Evolutionary conservation across 495 filamentous ascomycete species (phyloP).

Genomic region (Penicillium waksmanii): DNA sequence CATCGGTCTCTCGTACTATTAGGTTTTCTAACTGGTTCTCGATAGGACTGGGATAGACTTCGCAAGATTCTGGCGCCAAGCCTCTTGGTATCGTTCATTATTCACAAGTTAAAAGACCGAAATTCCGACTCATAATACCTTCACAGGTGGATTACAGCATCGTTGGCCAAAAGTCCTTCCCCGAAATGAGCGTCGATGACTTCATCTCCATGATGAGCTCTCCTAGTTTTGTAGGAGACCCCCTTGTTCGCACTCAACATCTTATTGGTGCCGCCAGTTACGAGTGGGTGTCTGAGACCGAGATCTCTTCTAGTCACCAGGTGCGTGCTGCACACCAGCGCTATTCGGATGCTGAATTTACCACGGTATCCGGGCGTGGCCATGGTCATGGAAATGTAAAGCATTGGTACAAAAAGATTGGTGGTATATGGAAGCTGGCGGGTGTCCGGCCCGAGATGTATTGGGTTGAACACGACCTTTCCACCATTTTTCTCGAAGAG

Average conservation of each 20-base stretch:
- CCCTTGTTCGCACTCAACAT: conserved; percentile 38
- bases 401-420: conserved; percentile 12
- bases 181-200: conserved; percentile 28
- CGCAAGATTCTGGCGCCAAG: conserved; percentile 67
- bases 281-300: conserved; percentile 27
- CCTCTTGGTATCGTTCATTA: conserved; percentile 50
- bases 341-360: conserved; percentile 58
- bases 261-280: conserved; percentile 37
- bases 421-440: conserved; percentile 9
- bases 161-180: conserved; percentile 26
- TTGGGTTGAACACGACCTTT: conserved; percentile 9
- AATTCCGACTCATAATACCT: neutral
- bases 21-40: neutral
- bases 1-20: neutral
- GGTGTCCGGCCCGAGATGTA: conserved; percentile 11
- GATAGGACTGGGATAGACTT: conserved; percentile 64
- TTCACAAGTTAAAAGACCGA: neutral
- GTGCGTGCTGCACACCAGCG: conserved; percentile 43
- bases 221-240: conserved; percentile 31
- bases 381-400: conserved; percentile 7
- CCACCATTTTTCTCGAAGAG: conserved; percentile 20
- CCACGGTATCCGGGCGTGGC: conserved; percentile 11
- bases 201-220: conserved; percentile 33
- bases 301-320: conserved; percentile 32
- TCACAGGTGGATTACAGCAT: conserved; percentile 39